Evolutionary conservation across 345 rosid species (phyloP).

Genomic region (Chamaenerion angustifolium): DNA sequence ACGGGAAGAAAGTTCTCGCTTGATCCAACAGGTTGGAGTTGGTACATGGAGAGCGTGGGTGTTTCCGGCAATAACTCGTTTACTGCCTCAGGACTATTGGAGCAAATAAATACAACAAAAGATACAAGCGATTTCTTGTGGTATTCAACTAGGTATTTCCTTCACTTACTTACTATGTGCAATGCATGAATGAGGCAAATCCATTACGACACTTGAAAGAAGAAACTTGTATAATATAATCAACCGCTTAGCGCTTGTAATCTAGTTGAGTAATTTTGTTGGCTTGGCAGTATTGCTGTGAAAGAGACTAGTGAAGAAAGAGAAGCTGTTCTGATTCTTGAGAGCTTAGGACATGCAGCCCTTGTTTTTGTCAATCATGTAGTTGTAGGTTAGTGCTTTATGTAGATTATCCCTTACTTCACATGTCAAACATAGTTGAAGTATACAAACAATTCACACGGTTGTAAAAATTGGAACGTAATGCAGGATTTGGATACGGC

Average conservation of each 20-base stretch:
- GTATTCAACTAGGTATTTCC: conserved; percentile 38
- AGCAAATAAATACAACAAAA: conserved; percentile 50
- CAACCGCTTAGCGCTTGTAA: too few relatives aligned
- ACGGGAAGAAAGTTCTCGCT: conserved; percentile 11
- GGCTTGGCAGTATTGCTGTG: conserved; percentile 24
- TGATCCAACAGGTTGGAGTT: conserved; percentile 28
- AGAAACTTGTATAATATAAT: too few relatives aligned
- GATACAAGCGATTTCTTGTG: conserved; percentile 46
- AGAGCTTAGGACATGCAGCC: conserved; percentile 54
- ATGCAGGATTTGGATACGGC: conserved; percentile 40
- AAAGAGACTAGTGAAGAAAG: conserved; percentile 5
- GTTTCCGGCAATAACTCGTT: conserved; percentile 36
- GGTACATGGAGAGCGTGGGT: conserved; percentile 44
- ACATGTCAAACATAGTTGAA: too few relatives aligned
- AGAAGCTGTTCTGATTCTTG: conserved; percentile 16
- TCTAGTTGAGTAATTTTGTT: not conserved
- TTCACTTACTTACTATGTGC: too few relatives aligned
- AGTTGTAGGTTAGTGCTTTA: conserved; percentile 18
- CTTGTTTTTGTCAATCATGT: conserved; percentile 40
- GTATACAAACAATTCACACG: too few relatives aligned
- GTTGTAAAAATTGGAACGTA: too few relatives aligned
- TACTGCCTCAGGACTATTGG: conserved; percentile 24
- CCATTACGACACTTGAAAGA: too few relatives aligned
- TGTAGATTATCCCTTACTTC: not conserved
- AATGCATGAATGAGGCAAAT: too few relatives aligned